A percentile compares a stretch with the other conserved stretches of the same genome.
Evolutionary conservation across 2,329 filamentous ascomycete genomes (phyloP).

Genomic region (Diaporthe vaccinii): DNA sequence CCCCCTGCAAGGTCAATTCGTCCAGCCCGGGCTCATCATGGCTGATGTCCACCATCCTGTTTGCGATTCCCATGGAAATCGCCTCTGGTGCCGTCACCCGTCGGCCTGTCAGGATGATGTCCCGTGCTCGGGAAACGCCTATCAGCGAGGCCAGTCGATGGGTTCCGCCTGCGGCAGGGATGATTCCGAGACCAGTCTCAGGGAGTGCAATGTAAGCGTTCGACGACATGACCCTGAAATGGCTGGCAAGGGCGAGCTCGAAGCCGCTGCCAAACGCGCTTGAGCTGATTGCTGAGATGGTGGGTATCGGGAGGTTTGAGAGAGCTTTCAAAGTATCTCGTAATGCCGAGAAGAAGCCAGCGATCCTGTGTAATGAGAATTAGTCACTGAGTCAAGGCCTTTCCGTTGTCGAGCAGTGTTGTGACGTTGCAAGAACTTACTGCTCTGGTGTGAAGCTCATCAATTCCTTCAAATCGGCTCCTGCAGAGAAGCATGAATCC

Average conservation of each 20-base stretch:
- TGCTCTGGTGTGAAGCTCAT: constrained; percentile 81
- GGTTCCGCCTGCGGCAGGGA: constrained; percentile 94
- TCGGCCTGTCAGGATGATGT: constrained; percentile 90
- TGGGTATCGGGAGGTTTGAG: constrained; percentile 84
- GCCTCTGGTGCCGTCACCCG: constrained; percentile 86
- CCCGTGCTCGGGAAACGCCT: constrained; percentile 84
- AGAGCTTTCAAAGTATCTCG: constrained; percentile 82
- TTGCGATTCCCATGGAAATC: constrained; percentile 90
- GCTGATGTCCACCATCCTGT: constrained; percentile 86
- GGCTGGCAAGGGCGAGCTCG: constrained; percentile 89
- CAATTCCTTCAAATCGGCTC: constrained; percentile 93
- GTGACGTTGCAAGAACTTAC: constrained; percentile 63
- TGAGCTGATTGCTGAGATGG: constrained; percentile 88
- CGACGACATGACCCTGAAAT: constrained; percentile 88
- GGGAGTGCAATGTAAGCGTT: constrained; percentile 85
- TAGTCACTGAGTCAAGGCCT: not conserved
- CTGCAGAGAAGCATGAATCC: constrained; percentile 90
- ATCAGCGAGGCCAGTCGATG: constrained; percentile 87
- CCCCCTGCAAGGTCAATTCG: constrained; percentile 56
- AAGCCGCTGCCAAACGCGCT: constrained; percentile 92
- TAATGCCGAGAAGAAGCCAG: constrained; percentile 81
- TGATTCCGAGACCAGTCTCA: constrained; percentile 92
- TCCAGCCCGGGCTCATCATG: constrained; percentile 58
- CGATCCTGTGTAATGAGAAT: constrained; percentile 68
- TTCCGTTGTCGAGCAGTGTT: no score